Evolutionary conservation across 768 basidiomycete species (phyloP).

Genomic region (Rhodotorula taiwanensis): DNA sequence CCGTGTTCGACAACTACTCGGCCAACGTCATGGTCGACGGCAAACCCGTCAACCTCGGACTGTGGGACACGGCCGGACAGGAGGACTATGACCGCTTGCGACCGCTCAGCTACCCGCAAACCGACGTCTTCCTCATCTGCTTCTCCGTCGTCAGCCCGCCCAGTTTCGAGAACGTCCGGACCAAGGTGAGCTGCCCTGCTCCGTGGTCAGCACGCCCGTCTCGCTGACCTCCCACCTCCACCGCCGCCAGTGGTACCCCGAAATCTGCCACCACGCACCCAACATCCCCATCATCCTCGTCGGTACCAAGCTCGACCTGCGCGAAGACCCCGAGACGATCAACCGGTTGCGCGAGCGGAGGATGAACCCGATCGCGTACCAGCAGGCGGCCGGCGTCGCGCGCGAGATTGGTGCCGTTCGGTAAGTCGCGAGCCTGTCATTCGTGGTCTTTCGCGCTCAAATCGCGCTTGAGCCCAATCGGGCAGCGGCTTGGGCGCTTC

Average conservation of each 20-base stretch:
- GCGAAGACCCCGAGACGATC: constrained; percentile 86
- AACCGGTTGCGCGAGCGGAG: constrained; percentile 92
- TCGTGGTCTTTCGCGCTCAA: background rate
- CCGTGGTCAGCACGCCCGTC: background rate
- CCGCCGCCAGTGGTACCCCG: constrained; percentile 76
- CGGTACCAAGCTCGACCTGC: constrained; percentile 93
- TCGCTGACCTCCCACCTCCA: constrained; percentile 2
- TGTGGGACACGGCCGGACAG: constrained; percentile 99
- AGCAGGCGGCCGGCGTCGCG: constrained; percentile 80
- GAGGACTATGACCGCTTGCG: constrained; percentile 98
- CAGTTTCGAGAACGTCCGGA: constrained; percentile 96
- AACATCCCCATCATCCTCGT: constrained; percentile 87
- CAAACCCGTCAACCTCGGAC: constrained; percentile 92
- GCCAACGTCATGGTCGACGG: constrained; percentile 99
- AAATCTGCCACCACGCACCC: constrained; percentile 95
- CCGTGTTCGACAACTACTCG: constrained; percentile 92
- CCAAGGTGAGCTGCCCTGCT: constrained; percentile 61
- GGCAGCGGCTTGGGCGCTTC: no score
- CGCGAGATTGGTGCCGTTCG: constrained; percentile 94
- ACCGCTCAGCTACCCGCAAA: constrained; percentile 96
- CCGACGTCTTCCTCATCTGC: constrained; percentile 98
- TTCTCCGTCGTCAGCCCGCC: constrained; percentile 97
- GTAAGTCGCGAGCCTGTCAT: constrained; percentile 40
- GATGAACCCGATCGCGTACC: constrained; percentile 89
- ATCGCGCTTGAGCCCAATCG: no score